A percentile compares a stretch with the other conserved stretches of the same genome.
These are phyloP conservation scores for Castanea mollissima DNA, from an alignment of 306 rosid species.

Conservation along the genomic window DNA sequence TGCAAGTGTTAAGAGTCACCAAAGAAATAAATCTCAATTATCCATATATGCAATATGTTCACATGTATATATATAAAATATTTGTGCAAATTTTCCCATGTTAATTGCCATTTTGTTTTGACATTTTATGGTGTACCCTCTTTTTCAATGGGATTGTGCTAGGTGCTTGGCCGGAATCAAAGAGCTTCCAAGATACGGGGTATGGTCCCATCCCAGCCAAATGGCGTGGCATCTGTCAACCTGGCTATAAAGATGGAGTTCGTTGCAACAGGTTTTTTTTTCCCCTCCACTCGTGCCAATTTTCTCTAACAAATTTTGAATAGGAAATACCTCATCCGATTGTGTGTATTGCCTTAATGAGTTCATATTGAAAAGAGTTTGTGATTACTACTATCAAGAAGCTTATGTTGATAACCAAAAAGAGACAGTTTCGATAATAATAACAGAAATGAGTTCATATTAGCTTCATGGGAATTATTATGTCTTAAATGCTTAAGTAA, in stretches of 20 bases:
- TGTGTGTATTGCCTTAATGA: background rate
- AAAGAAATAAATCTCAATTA: background rate
- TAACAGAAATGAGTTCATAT: too few species aligned
- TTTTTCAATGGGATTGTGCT: background rate
- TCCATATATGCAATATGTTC: background rate
- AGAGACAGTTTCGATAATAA: too few species aligned
- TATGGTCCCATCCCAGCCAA: constrained; percentile 54
- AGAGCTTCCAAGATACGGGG: constrained; percentile 63
- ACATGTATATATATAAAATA: background rate
- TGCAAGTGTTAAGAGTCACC: background rate
- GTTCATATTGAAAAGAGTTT: background rate
- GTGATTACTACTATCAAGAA: too few species aligned
- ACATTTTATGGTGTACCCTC: background rate
- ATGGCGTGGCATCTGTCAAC: constrained; percentile 67
- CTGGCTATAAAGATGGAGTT: constrained; percentile 21
- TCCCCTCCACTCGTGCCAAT: background rate
- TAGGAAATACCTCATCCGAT: background rate
- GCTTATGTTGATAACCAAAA: too few species aligned
- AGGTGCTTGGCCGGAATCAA: constrained; percentile 84
- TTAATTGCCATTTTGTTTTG: background rate
- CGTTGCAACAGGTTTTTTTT: constrained; percentile 54
- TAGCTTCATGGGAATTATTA: too few species aligned
- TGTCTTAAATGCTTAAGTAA: too few species aligned
- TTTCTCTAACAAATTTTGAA: background rate
- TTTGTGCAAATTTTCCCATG: background rate